Conservation (phyloP, 2,329 filamentous ascomycete genomes). For the Neophaeococcomyces aloes region DNA sequence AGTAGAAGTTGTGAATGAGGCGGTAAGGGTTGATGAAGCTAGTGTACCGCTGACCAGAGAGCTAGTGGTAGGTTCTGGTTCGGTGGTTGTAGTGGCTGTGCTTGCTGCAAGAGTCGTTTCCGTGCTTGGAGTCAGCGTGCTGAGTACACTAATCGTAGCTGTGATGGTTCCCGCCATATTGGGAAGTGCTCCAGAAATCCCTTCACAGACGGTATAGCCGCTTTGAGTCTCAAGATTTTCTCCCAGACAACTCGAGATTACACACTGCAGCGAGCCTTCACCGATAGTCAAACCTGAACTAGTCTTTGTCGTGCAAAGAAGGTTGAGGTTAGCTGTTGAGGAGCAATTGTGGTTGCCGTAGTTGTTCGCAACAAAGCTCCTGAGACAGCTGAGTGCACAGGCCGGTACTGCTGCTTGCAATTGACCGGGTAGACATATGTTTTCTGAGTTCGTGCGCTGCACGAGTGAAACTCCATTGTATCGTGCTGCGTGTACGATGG, state of each 20-base stretch:
- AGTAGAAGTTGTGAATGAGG: constrained; percentile 4
- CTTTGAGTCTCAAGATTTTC: constrained; percentile 27
- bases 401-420: constrained; percentile 25
- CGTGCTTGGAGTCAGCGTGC: constrained; percentile 30
- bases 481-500: constrained; percentile 2
- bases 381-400: constrained; percentile 53
- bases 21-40: constrained; percentile 8
- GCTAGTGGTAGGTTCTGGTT: constrained; percentile 16
- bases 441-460: constrained; percentile 13
- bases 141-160: constrained; percentile 42
- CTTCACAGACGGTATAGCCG: constrained; percentile 48
- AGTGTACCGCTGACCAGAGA: constrained; percentile 11
- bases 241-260: constrained; percentile 47
- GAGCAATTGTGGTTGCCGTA: constrained; percentile 44
- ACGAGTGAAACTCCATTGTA: background rate
- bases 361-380: constrained; percentile 52
- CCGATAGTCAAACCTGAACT: constrained; percentile 56
- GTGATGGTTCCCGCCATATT: constrained; percentile 50
- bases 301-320: constrained; percentile 53
- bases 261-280: constrained; percentile 60
- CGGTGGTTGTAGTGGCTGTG: constrained; percentile 11
- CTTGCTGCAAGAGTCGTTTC: constrained; percentile 12
- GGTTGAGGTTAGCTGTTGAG: constrained; percentile 44
- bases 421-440: constrained; percentile 16
- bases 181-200: constrained; percentile 40